These are phyloP conservation scores for Populus hybrid DNA, from an alignment of 441 rosid species.

Conservation along the genomic window DNA sequence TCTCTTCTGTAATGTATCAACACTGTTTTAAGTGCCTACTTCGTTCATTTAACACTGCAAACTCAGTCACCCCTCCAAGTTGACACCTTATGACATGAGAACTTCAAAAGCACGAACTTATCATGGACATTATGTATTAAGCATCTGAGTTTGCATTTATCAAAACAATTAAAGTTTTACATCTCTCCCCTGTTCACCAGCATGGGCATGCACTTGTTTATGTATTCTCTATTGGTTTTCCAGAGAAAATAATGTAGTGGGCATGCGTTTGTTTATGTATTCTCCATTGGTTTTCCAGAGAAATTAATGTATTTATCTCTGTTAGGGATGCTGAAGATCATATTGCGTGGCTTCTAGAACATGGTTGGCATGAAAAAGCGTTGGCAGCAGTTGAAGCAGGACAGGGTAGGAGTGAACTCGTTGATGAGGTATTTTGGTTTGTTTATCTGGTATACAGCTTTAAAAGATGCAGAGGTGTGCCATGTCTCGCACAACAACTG, in stretches of 20 bases:
- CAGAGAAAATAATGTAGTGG: too few relatives aligned
- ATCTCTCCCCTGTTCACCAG: not conserved
- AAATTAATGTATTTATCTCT: not conserved
- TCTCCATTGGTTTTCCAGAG: not conserved
- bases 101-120: not conserved
- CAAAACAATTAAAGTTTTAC: not conserved
- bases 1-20: not conserved
- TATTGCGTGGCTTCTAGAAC: constrained; percentile 97
- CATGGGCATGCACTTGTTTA: not conserved
- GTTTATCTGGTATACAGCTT: not conserved
- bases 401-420: constrained; percentile 87
- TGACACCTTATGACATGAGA: too few relatives aligned
- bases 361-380: constrained; percentile 98
- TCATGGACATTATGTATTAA: too few relatives aligned
- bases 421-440: constrained; percentile 70
- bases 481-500: not conserved
- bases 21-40: not conserved
- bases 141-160: not conserved
- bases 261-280: not conserved
- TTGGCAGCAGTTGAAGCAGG: constrained; percentile 98
- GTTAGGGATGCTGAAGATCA: constrained; percentile 98
- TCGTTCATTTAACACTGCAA: not conserved
- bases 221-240: too few relatives aligned
- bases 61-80: not conserved
- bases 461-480: not conserved